phyloP scores from a whole-genome alignment of 805 yeast species.

The Priceomyces haplophilus region DNA sequence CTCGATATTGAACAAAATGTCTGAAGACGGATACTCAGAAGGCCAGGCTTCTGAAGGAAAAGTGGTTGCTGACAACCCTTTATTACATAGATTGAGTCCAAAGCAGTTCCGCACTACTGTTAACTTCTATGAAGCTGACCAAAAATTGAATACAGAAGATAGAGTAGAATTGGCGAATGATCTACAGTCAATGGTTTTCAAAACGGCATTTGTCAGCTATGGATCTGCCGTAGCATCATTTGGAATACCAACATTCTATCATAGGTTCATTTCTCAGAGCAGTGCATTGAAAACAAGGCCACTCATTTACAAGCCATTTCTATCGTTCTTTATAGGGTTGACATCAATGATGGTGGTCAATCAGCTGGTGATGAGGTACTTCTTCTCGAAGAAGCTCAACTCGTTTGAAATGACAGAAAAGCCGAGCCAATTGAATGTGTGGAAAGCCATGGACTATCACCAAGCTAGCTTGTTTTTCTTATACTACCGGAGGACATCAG shows the following conservation, averaged over 20 bases:
- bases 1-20: background rate
- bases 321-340: slow-evolving; percentile 32
- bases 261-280: slow-evolving; percentile 7
- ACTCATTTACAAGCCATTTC: slow-evolving; percentile 27
- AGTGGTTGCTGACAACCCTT: slow-evolving; percentile 19
- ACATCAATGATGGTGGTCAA: slow-evolving; percentile 22
- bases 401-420: slow-evolving; percentile 14
- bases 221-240: slow-evolving; percentile 26
- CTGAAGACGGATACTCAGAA: background rate
- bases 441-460: slow-evolving; percentile 37
- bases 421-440: slow-evolving; percentile 22
- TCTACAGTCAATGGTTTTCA: slow-evolving; percentile 22
- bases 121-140: slow-evolving; percentile 41
- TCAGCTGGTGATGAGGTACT: slow-evolving; percentile 22
- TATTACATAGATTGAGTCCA: slow-evolving; percentile 26
- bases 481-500: slow-evolving; percentile 51
- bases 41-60: background rate
- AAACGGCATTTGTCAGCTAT: slow-evolving; percentile 24
- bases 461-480: slow-evolving; percentile 35
- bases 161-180: slow-evolving; percentile 29
- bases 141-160: slow-evolving; percentile 27
- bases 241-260: slow-evolving; percentile 29
- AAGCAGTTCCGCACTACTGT: slow-evolving; percentile 38
- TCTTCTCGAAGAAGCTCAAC: slow-evolving; percentile 19
- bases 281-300: slow-evolving; percentile 5